These are phyloP conservation scores for Saposhnikovia divaricata DNA, from an alignment of 129 eudicot genomes.

Conservation along the genomic window DNA sequence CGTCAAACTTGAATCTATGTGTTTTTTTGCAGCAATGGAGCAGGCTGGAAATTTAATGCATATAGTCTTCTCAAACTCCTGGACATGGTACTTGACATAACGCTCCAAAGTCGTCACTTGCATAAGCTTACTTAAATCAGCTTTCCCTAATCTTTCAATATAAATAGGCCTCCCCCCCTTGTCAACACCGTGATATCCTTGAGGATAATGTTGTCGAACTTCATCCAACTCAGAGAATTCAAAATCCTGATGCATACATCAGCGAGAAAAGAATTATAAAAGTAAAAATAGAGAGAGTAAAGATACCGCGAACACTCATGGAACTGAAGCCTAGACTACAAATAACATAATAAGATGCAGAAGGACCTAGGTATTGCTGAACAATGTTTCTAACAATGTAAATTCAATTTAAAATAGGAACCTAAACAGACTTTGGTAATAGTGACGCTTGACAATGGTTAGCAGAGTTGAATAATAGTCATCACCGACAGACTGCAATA, in stretches of 20 bases:
- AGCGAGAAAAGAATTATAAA: neutral
- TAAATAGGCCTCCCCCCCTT: constrained; percentile 70
- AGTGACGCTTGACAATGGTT: neutral
- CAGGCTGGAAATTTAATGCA: constrained; percentile 61
- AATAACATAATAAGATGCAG: neutral
- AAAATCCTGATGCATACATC: constrained; percentile 39
- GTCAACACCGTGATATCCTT: constrained; percentile 79
- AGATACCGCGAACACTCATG: neutral
- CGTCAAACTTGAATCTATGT: constrained; percentile 47
- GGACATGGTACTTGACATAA: constrained; percentile 66
- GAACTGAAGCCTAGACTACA: neutral
- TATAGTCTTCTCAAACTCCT: constrained; percentile 57
- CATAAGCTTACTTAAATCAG: constrained; percentile 59
- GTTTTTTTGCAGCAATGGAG: constrained; percentile 58
- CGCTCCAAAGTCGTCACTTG: constrained; percentile 65
- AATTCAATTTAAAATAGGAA: neutral
- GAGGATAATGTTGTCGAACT: constrained; percentile 51
- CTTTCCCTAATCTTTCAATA: constrained; percentile 64
- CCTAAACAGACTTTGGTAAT: neutral
- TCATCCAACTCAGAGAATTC: constrained; percentile 49
- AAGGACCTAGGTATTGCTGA: neutral
- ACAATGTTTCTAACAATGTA: neutral
- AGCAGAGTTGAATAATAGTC: neutral
- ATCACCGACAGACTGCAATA: neutral
- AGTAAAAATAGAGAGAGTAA: neutral